Conservation (phyloP, 1,284 basidiomycete genomes). For the Sphagnurus paluster region DNA sequence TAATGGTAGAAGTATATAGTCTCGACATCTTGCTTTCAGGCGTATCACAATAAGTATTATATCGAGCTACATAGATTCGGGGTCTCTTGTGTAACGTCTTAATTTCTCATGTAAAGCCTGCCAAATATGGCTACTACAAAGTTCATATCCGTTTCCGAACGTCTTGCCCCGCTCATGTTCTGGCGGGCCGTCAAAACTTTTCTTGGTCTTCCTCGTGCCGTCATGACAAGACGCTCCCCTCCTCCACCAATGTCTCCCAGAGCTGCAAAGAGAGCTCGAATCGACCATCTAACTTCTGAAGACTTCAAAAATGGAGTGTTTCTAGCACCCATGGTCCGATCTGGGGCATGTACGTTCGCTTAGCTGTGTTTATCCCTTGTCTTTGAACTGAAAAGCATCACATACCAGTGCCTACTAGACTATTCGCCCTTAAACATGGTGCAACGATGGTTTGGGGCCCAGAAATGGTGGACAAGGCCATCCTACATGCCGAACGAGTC, state of each 20-base stretch:
- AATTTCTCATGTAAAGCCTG: background rate
- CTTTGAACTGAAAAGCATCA: slow-evolving; percentile 6
- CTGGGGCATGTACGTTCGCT: slow-evolving; percentile 74
- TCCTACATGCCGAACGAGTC: slow-evolving; percentile 80
- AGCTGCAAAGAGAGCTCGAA: slow-evolving; percentile 52
- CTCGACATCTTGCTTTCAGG: slow-evolving; percentile 18
- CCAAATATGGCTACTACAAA: background rate
- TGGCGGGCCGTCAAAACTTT: slow-evolving; percentile 3
- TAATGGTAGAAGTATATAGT: slow-evolving; percentile 19
- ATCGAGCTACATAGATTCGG: slow-evolving; percentile 13
- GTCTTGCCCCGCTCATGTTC: slow-evolving; percentile 9
- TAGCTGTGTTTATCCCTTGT: background rate
- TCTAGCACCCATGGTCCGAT: slow-evolving; percentile 95
- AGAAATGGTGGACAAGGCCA: slow-evolving; percentile 95
- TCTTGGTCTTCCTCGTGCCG: slow-evolving; percentile 6
- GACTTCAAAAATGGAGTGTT: slow-evolving; percentile 83
- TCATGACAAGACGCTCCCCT: slow-evolving; percentile 55
- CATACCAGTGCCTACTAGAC: slow-evolving; percentile 71
- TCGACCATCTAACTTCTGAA: slow-evolving; percentile 57
- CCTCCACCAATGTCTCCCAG: slow-evolving; percentile 47
- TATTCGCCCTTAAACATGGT: slow-evolving; percentile 91
- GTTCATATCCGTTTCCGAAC: background rate
- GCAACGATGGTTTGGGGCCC: slow-evolving; percentile 97
- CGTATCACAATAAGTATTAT: no score
- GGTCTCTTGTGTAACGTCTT: slow-evolving; percentile 1